These are phyloP conservation scores for Cytospora schulzeri DNA, from an alignment of 2,329 filamentous ascomycete species.

Conservation along the genomic window DNA sequence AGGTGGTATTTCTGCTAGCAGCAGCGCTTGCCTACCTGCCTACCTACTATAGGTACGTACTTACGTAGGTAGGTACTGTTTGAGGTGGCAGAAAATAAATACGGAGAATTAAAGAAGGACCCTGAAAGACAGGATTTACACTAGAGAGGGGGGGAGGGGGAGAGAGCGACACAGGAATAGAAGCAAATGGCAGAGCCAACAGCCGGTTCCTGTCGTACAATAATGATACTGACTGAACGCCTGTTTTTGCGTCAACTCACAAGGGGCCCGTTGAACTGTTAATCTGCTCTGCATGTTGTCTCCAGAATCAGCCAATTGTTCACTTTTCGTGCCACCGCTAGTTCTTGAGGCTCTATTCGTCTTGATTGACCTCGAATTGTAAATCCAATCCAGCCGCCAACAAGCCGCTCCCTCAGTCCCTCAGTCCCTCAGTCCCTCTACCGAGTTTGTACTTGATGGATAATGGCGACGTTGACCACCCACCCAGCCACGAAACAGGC, in stretches of 20 bases:
- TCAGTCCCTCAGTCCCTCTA: too few species aligned
- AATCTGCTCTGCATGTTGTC: background rate
- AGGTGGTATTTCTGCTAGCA: background rate
- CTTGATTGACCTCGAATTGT: background rate
- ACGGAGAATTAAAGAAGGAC: background rate
- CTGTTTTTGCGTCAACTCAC: background rate
- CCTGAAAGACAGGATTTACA: background rate
- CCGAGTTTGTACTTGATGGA: too few species aligned
- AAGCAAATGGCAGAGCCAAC: background rate
- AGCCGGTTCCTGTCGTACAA: background rate
- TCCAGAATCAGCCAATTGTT: background rate
- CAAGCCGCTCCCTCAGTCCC: too few species aligned
- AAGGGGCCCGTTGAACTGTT: background rate
- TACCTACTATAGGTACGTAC: too few species aligned
- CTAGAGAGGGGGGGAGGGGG: background rate
- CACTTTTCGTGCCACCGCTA: background rate
- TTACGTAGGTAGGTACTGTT: background rate
- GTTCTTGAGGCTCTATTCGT: background rate
- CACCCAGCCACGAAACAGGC: background rate
- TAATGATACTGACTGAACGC: background rate
- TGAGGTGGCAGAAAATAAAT: background rate
- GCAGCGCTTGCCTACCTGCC: background rate
- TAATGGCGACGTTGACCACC: too few species aligned
- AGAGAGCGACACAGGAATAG: background rate
- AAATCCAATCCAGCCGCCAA: background rate